Base-by-base conservation (phyloP, 2,329 filamentous ascomycete species). In the Ophiocordyceps robertsii region DNA sequence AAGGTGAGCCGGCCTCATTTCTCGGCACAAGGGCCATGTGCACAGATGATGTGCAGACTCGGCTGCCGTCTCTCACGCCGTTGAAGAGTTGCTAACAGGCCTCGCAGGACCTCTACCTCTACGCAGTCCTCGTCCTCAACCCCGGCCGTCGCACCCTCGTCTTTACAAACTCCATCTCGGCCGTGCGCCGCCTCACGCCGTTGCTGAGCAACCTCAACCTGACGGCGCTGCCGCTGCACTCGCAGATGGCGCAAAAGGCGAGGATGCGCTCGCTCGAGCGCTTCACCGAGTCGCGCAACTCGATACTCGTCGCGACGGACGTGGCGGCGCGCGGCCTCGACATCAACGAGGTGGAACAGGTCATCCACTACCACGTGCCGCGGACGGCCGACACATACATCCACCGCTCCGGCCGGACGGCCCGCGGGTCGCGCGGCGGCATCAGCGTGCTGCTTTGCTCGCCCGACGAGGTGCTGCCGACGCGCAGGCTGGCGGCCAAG, bases 161-260 rank as follows among this genome's bases (percentile, higher is more conserved):
- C 39, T 98, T 98, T 60, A 88, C 89, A 27, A 98, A 98, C 65
- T 95, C 89, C 37, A 95, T 98, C 60, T 85, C 84, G 41, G 84
- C 90, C 3, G 90, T 95, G 41, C 82, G 88, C 37, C 85, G 92
- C 32, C 69, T 98, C 12, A 80, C 82, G 0, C 86, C 90, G 1
- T 76, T 95, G 56, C 73, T 98, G 2, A 79, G 90, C 52, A 86
- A 85, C 50, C 77, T 98, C 40, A 76, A 82, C 47, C 70, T 95
- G 9, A 79, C 82, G 3, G 83, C 81, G 1, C 68, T 86, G 11
- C 79, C 84, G 0, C 69, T 98, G 1, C 92, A 98, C 62, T 95
- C 88, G 0, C 84, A 88, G 49, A 96, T 98, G 92, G 73, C 80
- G 1, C 92, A 98, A 63, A 96, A 96, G 61, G 89, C 92, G 3